Percentiles rank a stretch among this genome's conserved stretches.
phyloP scores from a whole-genome alignment of 371 early-diverging fungal genomes.

The Mucor mucedo region DNA sequence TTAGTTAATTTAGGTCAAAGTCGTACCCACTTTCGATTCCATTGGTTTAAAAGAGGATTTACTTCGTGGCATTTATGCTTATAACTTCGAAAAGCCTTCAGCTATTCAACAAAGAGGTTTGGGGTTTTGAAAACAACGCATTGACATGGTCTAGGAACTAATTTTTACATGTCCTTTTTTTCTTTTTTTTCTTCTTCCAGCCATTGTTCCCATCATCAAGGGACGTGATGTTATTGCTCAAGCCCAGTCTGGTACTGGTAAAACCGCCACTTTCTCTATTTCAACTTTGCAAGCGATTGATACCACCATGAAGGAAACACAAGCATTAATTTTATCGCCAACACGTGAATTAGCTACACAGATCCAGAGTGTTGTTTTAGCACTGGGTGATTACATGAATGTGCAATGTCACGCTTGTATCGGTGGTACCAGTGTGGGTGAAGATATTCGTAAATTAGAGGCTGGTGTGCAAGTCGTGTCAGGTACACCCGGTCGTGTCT shows the following conservation, averaged over 20 bases:
- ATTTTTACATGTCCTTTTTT: background rate
- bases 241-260: slow-evolving; percentile 99
- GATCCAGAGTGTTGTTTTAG: slow-evolving; percentile 92
- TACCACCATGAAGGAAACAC: slow-evolving; percentile 81
- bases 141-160: background rate
- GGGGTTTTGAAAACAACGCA: background rate
- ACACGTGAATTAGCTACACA: slow-evolving; percentile 99
- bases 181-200: slow-evolving; percentile 46
- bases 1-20: slow-evolving; percentile 49
- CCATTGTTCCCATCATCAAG: slow-evolving; percentile 92
- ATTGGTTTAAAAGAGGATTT: slow-evolving; percentile 94
- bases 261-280: slow-evolving; percentile 99
- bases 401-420: slow-evolving; percentile 95
- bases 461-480: slow-evolving; percentile 95
- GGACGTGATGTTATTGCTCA: slow-evolving; percentile 98
- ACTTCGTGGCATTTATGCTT: slow-evolving; percentile 97
- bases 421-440: slow-evolving; percentile 94
- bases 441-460: slow-evolving; percentile 91
- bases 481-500: slow-evolving; percentile 99
- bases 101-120: slow-evolving; percentile 94
- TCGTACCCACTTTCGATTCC: slow-evolving; percentile 90
- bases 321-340: slow-evolving; percentile 97
- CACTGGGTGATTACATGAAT: slow-evolving; percentile 94
- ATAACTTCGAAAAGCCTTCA: slow-evolving; percentile 93
- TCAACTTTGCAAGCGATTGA: slow-evolving; percentile 96